Conservation (phyloP, 2,329 filamentous ascomycete species). For the Aspergillus tubingensis region DNA sequence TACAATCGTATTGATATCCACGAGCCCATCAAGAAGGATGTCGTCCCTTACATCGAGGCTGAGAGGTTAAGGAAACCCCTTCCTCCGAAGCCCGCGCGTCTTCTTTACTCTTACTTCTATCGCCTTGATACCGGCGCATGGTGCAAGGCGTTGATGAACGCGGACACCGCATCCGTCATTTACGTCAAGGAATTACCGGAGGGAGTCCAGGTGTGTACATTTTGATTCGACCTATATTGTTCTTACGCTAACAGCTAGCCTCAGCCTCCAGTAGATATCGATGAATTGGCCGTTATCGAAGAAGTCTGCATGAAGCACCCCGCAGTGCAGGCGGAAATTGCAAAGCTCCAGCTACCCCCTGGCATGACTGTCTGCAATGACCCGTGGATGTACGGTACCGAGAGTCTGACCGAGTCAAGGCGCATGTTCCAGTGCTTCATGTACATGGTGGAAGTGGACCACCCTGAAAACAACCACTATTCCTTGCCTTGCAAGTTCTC, state of each 20-base stretch:
- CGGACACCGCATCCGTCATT: slow-evolving; percentile 37
- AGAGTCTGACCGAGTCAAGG: slow-evolving; percentile 40
- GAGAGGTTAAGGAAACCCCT: slow-evolving; percentile 56
- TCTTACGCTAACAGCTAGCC: slow-evolving; percentile 51
- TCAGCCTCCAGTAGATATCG: slow-evolving; percentile 61
- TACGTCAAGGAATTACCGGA: slow-evolving; percentile 48
- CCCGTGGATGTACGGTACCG: slow-evolving; percentile 69
- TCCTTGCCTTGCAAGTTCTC: slow-evolving; percentile 40
- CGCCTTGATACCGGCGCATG: slow-evolving; percentile 45
- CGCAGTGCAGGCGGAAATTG: slow-evolving; percentile 59
- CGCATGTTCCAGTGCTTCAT: slow-evolving; percentile 46
- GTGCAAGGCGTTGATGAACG: slow-evolving; percentile 44
- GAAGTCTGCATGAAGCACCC: slow-evolving; percentile 56
- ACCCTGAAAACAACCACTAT: slow-evolving; percentile 42
- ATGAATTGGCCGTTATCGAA: slow-evolving; percentile 62
- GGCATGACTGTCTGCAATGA: slow-evolving; percentile 60
- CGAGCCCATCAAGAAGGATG: slow-evolving; percentile 63
- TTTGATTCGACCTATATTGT: not conserved
- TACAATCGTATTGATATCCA: slow-evolving; percentile 69
- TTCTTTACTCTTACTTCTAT: slow-evolving; percentile 56
- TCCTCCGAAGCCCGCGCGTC: slow-evolving; percentile 53
- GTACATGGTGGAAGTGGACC: slow-evolving; percentile 38
- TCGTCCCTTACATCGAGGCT: slow-evolving; percentile 62
- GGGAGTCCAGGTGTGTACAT: slow-evolving; percentile 45
- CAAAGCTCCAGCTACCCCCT: slow-evolving; percentile 60